phyloP scores from a whole-genome alignment of 441 rosid species.

The Breynia disticha region DNA sequence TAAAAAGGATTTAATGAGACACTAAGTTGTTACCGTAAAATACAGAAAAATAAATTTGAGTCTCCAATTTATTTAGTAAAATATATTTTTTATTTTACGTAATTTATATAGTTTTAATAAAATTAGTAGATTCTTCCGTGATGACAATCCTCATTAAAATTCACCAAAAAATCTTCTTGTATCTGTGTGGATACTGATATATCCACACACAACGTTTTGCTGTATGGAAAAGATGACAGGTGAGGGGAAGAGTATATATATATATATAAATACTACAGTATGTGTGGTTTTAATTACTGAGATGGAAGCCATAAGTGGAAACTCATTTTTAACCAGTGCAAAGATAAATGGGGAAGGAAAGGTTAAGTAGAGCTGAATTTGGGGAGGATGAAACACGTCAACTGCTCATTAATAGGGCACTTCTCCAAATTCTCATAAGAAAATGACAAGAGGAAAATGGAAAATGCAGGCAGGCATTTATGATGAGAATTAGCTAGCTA shows the following conservation, averaged over 20 bases:
- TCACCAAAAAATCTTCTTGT: not conserved
- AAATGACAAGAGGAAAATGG: slow-evolving; percentile 12
- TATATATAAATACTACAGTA: too few relatives aligned
- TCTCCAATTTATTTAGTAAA: too few relatives aligned
- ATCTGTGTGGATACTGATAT: slow-evolving; percentile 9
- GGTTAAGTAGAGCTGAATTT: slow-evolving; percentile 11
- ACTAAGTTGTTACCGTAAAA: too few relatives aligned
- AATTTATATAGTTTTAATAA: too few relatives aligned
- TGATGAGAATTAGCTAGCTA: slow-evolving; percentile 20
- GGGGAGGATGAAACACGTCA: slow-evolving; percentile 3
- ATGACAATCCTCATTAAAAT: too few relatives aligned
- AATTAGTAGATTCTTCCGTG: too few relatives aligned
- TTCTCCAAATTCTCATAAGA: slow-evolving; percentile 18
- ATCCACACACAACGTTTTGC: slow-evolving; percentile 14
- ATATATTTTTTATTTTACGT: too few relatives aligned
- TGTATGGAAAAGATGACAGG: slow-evolving; percentile 12
- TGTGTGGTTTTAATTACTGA: not conserved
- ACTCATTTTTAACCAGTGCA: slow-evolving; percentile 5
- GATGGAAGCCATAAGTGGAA: not conserved
- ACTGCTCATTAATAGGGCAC: slow-evolving; percentile 1
- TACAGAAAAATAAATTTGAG: too few relatives aligned
- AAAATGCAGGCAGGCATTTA: slow-evolving; percentile 16
- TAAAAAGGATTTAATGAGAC: too few relatives aligned
- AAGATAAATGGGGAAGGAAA: not conserved
- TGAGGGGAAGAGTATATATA: slow-evolving; percentile 11